Evolutionary conservation across 371 early-diverging fungal genomes (phyloP).

Genomic region (Choanephora cucurbitarum): DNA sequence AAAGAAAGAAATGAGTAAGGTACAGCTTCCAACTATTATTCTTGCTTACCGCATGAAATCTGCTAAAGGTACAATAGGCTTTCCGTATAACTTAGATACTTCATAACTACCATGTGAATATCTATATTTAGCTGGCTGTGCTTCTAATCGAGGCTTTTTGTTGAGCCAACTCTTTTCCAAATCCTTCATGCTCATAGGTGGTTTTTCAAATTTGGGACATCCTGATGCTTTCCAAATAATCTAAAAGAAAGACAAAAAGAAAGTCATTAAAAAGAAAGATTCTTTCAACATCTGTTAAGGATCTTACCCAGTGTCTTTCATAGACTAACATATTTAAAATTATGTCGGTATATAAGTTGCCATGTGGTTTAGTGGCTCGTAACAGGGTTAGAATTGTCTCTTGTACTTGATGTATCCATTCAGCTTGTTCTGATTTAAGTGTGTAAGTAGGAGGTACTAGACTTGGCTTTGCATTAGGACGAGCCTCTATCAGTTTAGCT

Average conservation of each 20-base stretch:
- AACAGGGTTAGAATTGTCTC: constrained; percentile 28
- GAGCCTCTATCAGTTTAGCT: constrained; percentile 29
- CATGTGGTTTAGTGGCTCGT: constrained; percentile 44
- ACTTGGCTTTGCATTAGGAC: constrained; percentile 38
- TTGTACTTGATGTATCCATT: constrained; percentile 35
- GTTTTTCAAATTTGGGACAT: constrained; percentile 49
- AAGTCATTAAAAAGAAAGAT: not conserved
- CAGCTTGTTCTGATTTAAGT: constrained; percentile 36
- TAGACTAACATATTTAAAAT: constrained; percentile 37
- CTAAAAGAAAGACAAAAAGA: constrained; percentile 14
- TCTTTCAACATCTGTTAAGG: not conserved
- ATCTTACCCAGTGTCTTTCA: constrained; percentile 46
- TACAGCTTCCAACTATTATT: not conserved
- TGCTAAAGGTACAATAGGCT: constrained; percentile 17
- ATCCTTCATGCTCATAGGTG: constrained; percentile 25
- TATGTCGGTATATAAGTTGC: constrained; percentile 48
- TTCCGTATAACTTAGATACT: constrained; percentile 37
- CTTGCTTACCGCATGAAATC: constrained; percentile 33
- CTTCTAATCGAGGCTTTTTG: constrained; percentile 30
- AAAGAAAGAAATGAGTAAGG: not conserved
- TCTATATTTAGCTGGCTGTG: constrained; percentile 28
- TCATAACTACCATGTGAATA: constrained; percentile 39
- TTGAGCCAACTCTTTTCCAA: constrained; percentile 22
- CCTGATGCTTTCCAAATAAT: constrained; percentile 54
- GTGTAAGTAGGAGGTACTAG: constrained; percentile 34